Evolutionary conservation across 306 rosid genomes (phyloP), one percentile per base, ranked within the genome.

Genomic region (Lathyrus tuberosus): DNA sequence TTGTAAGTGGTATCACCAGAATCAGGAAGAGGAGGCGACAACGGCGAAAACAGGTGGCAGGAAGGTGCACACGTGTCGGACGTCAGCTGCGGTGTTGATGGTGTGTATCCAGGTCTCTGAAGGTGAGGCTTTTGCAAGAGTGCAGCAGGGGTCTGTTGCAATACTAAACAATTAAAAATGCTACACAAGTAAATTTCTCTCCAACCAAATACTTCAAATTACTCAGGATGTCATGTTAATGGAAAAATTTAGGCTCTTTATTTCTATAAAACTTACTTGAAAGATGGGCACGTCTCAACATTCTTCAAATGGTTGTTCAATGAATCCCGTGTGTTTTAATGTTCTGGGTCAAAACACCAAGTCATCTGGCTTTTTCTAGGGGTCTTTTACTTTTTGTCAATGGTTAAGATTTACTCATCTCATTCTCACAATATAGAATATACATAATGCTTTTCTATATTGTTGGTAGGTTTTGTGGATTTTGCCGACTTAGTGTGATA

Each of bases 401-500:
- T 6, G 10, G 18, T 62, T 62, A 14, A 38, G 46, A 51, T 74
- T 30, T 56, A 31, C 30, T 13, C 8, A 9, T 52, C 59, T 74
- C 59, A 54, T 74, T 54, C 53, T 56, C 51, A 31, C 38, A 42
- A 22, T 52, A 41, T 30, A 43, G 20, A 30, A 46, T 65, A 16
- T 30, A 18, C 22, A 35, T 24, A 10, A 51, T 49, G 53, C 54
- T 38, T 63, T 24, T 48, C 15, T 43, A 30, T 8, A 26, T 58
- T 71, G 47, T 51, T 51, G 38, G 51, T 24, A 8, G 16, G 53
- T 75, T 75, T 72, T 43, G 72, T 76, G 11, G 66, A 24, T 31
- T 47, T 71, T 76, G 31, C 69, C 14, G 16, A 69, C 70, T 46
- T 24, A 68, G 65, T 71, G 35, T 71, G 64, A 53, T 14, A 24